phyloP scores from a whole-genome alignment of 495 filamentous ascomycete species.

The Aspergillus sparsus region DNA sequence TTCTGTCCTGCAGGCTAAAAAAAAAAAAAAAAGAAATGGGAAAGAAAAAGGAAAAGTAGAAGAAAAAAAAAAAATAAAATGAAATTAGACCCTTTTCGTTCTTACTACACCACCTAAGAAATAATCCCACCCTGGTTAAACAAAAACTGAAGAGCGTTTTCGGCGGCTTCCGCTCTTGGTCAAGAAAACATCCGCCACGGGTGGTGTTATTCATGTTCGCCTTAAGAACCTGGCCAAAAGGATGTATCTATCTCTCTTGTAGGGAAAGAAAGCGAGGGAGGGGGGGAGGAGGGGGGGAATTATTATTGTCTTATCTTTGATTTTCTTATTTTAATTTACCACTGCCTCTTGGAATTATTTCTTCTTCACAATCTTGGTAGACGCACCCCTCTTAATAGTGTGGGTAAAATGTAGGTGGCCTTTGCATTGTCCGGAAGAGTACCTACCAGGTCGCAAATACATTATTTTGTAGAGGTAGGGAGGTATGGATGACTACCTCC shows the following conservation, averaged over 20 bases:
- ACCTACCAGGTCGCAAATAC: not conserved
- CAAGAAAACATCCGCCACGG: constrained; percentile 18
- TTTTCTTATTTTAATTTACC: not conserved
- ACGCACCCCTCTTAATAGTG: not conserved
- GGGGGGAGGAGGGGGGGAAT: not conserved
- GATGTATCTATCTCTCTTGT: not conserved
- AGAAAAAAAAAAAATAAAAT: constrained; percentile 6
- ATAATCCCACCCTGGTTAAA: constrained; percentile 11
- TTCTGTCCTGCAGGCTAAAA: not conserved
- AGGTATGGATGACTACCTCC: constrained; percentile 8
- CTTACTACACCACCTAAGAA: constrained; percentile 1
- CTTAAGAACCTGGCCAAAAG: not conserved
- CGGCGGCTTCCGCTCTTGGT: constrained; percentile 25
- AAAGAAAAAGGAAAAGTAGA: not conserved
- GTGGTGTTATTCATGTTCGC: no score
- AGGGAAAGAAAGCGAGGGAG: not conserved
- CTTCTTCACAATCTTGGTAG: not conserved
- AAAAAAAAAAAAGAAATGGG: not conserved
- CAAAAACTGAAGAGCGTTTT: constrained; percentile 20
- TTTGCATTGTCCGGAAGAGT: constrained; percentile 2
- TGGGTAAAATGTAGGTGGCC: constrained; percentile 2
- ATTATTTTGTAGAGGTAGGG: not conserved
- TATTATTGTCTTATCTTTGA: not conserved
- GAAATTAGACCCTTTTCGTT: constrained; percentile 5
- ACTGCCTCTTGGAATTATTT: not conserved